Base-by-base conservation (phyloP, 345 rosid genomes). In the Eucalyptus lansdowneana region DNA sequence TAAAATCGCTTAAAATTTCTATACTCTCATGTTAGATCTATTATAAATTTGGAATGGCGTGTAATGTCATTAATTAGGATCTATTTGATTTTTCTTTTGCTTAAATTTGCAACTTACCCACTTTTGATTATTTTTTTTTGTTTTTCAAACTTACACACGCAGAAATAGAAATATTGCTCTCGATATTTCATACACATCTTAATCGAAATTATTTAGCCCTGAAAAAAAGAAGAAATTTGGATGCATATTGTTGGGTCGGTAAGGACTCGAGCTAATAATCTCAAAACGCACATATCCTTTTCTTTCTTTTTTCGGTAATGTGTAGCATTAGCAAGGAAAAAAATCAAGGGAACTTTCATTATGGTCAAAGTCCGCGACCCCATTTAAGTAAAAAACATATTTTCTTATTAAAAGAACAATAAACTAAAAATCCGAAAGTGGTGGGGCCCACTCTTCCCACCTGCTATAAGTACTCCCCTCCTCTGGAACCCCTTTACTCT, bases 61-160 rank as follows among this genome's bases (percentile, higher is more conserved):
- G 69, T 13, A 27, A 27, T 6, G 16, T 27, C 31, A 27, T 27
- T 27, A 60, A 27, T 60, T 60, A 60, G 16, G 31, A 13, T 27
- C 16, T 27, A 13, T 12, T 27, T 60, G 8, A 60, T 27, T 60
- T 60, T 29, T 6, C 3, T 58, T 60, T 25, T 25, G 31, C 9
- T 60, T 60, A 60, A 60, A 6, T 2, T 5, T 12, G n/a, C 4
- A 6, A 0, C 16, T 27, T 0, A 60, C 31, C 3, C 4, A 22
- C 15, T 27, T 25, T 0, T 58, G 15, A 5, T 58, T 58, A 24
- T 56, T 56, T 56, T 22, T 54, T 21, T 40, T 40, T 40, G 42
- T 40, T 40, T 2, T 40, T 40, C 42, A 40, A 40, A 40, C 42
- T 40, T 40, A 40, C 42, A 40, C 4, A 56, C 6, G 13, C 29